A percentile compares a stretch with the other conserved stretches of the same genome.
Conservation (phyloP, 768 basidiomycete species). For the Trichaptum fuscoviolaceum region DNA sequence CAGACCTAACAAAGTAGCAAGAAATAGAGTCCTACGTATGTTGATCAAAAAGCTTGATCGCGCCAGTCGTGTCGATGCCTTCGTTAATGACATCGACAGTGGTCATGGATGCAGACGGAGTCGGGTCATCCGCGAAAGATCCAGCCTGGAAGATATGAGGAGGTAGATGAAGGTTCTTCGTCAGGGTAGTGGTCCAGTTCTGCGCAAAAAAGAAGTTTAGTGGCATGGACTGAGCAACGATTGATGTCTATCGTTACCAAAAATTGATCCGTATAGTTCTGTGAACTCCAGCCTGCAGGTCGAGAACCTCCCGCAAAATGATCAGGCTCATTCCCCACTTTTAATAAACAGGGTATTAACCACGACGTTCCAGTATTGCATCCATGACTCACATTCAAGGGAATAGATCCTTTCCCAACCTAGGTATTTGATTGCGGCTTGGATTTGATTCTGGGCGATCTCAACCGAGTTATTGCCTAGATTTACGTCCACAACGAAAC, state of each 20-base stretch:
- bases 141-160: conserved; percentile 19
- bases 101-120: conserved; percentile 21
- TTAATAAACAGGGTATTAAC: neutral
- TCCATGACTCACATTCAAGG: conserved; percentile 19
- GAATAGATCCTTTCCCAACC: conserved; percentile 22
- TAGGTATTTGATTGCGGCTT: conserved; percentile 19
- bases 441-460: conserved; percentile 21
- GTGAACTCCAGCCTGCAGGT: conserved; percentile 17
- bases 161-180: conserved; percentile 16
- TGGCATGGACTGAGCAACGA: neutral
- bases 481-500: conserved; percentile 24
- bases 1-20: neutral
- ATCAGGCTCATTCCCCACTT: conserved; percentile 23
- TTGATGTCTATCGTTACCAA: conserved; percentile 15
- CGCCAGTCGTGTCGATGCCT: conserved; percentile 18
- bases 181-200: conserved; percentile 22
- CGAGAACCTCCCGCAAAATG: conserved; percentile 20
- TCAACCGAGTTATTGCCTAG: conserved; percentile 25
- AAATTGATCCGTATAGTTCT: conserved; percentile 21
- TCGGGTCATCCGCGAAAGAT: conserved; percentile 22
- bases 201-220: conserved; percentile 6
- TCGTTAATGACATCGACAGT: conserved; percentile 21
- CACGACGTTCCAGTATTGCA: neutral
- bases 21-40: conserved; percentile 20
- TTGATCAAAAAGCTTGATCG: conserved; percentile 25